These are phyloP conservation scores for Setaria viridis DNA, from an alignment of 202 grass and related monocot genomes.

Conservation along the genomic window DNA sequence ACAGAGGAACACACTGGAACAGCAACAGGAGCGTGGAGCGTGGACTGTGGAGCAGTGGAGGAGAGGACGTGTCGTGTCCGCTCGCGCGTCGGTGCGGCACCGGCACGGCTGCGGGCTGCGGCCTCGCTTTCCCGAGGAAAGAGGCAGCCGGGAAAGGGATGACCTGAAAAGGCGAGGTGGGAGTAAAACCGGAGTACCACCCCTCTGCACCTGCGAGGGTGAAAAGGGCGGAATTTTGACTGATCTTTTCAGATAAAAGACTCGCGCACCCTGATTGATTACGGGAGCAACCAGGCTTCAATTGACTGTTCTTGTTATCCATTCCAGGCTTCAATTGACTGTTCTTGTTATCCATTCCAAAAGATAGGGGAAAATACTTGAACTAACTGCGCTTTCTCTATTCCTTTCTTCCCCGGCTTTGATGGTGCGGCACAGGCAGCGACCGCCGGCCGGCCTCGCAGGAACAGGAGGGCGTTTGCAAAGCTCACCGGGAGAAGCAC, in stretches of 20 bases:
- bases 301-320: constrained; percentile 6
- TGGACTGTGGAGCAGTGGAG: neutral
- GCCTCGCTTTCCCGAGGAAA: constrained; percentile 1
- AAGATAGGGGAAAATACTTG: neutral
- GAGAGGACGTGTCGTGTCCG: neutral
- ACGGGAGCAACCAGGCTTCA: neutral
- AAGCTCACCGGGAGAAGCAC: neutral
- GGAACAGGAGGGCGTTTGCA: constrained; percentile 4
- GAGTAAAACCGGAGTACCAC: neutral
- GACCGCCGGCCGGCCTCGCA: neutral
- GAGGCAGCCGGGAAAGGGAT: constrained; percentile 29
- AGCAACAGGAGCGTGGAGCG: neutral
- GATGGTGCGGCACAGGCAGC: neutral
- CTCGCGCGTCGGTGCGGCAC: constrained; percentile 4
- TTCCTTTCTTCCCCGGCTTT: neutral
- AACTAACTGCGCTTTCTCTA: neutral
- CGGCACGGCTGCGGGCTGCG: neutral
- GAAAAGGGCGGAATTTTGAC: constrained; percentile 23
- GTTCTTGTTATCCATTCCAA: neutral
- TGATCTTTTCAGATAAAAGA: constrained; percentile 13
- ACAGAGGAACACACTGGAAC: neutral
- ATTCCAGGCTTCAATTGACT: neutral
- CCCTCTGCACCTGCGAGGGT: neutral
- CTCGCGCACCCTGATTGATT: neutral
- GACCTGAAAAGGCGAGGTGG: constrained; percentile 44